These are phyloP conservation scores for Nectriaceae sp. DNA, from an alignment of 2,329 filamentous ascomycete genomes.

Conservation along the genomic window DNA sequence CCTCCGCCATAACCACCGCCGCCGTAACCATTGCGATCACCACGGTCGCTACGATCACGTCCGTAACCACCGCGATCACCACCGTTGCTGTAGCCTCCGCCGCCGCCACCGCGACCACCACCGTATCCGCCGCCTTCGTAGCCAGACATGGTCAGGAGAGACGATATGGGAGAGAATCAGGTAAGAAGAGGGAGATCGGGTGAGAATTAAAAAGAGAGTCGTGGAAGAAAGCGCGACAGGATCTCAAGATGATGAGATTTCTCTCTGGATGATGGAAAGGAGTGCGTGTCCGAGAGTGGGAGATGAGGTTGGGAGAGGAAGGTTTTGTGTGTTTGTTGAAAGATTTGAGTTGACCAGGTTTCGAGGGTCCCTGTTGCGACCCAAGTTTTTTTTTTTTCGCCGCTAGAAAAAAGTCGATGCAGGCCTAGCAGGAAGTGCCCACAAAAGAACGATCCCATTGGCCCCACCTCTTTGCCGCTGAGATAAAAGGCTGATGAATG, in stretches of 20 bases:
- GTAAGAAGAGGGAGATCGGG: slow-evolving; percentile 18
- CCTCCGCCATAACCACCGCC: slow-evolving; percentile 36
- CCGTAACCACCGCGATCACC: slow-evolving; percentile 39
- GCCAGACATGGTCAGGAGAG: slow-evolving; percentile 45
- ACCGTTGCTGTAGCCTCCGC: slow-evolving; percentile 33
- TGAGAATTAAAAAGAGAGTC: slow-evolving; percentile 21
- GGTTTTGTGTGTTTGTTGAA: slow-evolving; percentile 27
- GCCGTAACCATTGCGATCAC: slow-evolving; percentile 44
- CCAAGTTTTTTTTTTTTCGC: slow-evolving; percentile 30
- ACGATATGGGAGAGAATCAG: slow-evolving; percentile 2
- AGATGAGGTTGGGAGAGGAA: slow-evolving; percentile 24
- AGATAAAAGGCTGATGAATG: not conserved
- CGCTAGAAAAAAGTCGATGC: slow-evolving; percentile 23
- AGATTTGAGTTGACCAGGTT: slow-evolving; percentile 25
- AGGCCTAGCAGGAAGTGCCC: not conserved
- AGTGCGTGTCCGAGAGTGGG: slow-evolving; percentile 30
- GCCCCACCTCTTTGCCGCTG: not conserved
- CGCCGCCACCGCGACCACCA: slow-evolving; percentile 31
- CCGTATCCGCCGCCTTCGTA: slow-evolving; percentile 29
- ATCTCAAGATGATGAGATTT: slow-evolving; percentile 18
- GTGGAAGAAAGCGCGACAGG: slow-evolving; percentile 16
- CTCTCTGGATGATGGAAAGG: slow-evolving; percentile 29
- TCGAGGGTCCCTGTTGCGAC: slow-evolving; percentile 16
- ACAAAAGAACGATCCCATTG: not conserved
- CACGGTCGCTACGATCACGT: slow-evolving; percentile 47